A percentile compares a stretch with the other conserved stretches of the same genome.
Conservation (phyloP, 768 basidiomycete species). For the Rhodotorula babjevae region DNA sequence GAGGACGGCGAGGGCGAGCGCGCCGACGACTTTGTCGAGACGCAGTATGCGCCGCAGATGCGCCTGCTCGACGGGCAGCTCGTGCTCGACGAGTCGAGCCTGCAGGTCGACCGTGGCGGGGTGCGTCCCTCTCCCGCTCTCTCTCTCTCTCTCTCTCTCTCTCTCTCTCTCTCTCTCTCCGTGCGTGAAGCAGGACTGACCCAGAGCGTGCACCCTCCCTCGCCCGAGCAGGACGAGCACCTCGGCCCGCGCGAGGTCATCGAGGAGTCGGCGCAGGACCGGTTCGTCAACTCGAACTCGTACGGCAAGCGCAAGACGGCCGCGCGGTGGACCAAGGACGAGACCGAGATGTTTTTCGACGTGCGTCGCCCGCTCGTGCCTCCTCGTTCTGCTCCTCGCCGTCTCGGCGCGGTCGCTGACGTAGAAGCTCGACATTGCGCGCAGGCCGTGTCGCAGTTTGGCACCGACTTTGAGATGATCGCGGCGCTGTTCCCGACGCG, state of each 20-base stretch:
- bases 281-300: conserved; percentile 76
- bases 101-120: conserved; percentile 68
- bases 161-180: neutral
- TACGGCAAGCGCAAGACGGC: conserved; percentile 68
- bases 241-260: conserved; percentile 37
- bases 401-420: neutral
- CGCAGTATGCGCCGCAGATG: conserved; percentile 74
- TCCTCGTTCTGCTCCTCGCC: neutral
- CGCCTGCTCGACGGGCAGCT: conserved; percentile 83
- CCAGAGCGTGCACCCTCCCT: no score
- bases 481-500: conserved; percentile 77
- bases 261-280: conserved; percentile 65
- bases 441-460: conserved; percentile 85
- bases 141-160: neutral
- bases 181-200: neutral
- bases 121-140: conserved; percentile 47
- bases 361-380: conserved; percentile 51
- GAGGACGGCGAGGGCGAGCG: conserved; percentile 52
- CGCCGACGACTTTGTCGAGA: conserved; percentile 62
- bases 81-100: conserved; percentile 76
- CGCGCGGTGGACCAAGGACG: conserved; percentile 83
- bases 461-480: conserved; percentile 88
- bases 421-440: neutral
- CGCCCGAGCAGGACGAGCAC: neutral
- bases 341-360: conserved; percentile 81